Percentiles rank a stretch among this genome's conserved stretches.
phyloP scores from a whole-genome alignment of 805 yeast species.

The Wickerhamiella bombiphila region DNA sequence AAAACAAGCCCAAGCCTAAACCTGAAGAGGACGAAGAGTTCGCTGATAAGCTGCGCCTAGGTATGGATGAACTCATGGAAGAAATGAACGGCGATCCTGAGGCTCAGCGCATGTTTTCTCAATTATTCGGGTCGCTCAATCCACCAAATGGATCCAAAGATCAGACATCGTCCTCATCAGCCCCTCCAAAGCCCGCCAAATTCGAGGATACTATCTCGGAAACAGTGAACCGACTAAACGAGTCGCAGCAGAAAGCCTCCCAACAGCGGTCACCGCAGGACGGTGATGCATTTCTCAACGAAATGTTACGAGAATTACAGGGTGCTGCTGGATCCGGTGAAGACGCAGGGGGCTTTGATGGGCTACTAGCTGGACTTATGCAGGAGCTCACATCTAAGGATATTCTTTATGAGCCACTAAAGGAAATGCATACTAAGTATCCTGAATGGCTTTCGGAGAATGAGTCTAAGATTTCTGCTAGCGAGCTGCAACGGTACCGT shows the following conservation, averaged over 20 bases:
- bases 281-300: slow-evolving; percentile 40
- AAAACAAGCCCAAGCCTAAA: neutral
- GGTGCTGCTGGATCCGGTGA: slow-evolving; percentile 24
- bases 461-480: slow-evolving; percentile 27
- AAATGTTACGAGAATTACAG: slow-evolving; percentile 49
- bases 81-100: slow-evolving; percentile 40
- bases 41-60: slow-evolving; percentile 27
- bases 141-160: slow-evolving; percentile 8
- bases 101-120: slow-evolving; percentile 36
- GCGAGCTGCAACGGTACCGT: slow-evolving; percentile 39
- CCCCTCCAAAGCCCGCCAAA: slow-evolving; percentile 2
- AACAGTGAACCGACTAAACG: slow-evolving; percentile 67
- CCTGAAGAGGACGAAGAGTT: slow-evolving; percentile 26
- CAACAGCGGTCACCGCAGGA: slow-evolving; percentile 27
- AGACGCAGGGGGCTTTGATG: slow-evolving; percentile 37
- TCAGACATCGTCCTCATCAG: slow-evolving; percentile 2
- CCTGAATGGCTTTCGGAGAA: slow-evolving; percentile 54
- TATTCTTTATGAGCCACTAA: slow-evolving; percentile 75
- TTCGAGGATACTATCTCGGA: slow-evolving; percentile 66
- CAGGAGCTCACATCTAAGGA: slow-evolving; percentile 74
- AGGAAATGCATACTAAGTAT: slow-evolving; percentile 59
- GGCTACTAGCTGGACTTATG: slow-evolving; percentile 57
- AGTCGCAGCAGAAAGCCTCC: slow-evolving; percentile 56
- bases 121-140: slow-evolving; percentile 24
- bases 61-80: slow-evolving; percentile 31